A percentile compares a stretch with the other conserved stretches of the same genome.
Evolutionary conservation across 345 rosid genomes (phyloP).

Genomic region (Laguncularia racemosa): DNA sequence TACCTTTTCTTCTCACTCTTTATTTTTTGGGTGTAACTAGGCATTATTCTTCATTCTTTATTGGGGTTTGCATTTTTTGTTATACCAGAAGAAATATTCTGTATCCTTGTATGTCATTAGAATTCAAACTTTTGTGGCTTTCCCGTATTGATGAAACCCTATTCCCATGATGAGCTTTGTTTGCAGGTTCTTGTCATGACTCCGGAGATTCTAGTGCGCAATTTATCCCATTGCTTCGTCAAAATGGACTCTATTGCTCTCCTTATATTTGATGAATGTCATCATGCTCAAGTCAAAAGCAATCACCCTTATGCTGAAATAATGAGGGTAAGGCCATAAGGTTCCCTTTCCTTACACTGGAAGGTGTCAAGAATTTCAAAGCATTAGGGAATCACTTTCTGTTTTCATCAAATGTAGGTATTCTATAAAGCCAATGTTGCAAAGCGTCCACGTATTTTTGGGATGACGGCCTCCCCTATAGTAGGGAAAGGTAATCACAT

Average conservation of each 20-base stretch:
- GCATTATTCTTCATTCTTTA: too few relatives aligned
- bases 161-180: conserved; percentile 4
- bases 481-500: conserved; percentile 73
- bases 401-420: conserved; percentile 30
- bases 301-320: conserved; percentile 87
- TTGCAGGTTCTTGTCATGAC: conserved; percentile 93
- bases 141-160: too few relatives aligned
- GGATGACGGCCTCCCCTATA: conserved; percentile 97
- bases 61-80: too few relatives aligned
- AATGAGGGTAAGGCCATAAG: conserved; percentile 57
- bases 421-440: conserved; percentile 46
- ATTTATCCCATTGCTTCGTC: conserved; percentile 82
- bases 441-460: conserved; percentile 77
- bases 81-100: too few relatives aligned
- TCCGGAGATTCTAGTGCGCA: conserved; percentile 61
- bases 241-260: conserved; percentile 84
- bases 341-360: conserved; percentile 17
- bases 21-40: too few relatives aligned
- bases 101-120: too few relatives aligned
- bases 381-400: too few relatives aligned
- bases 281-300: conserved; percentile 84
- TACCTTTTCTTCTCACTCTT: too few relatives aligned
- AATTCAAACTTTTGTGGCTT: too few relatives aligned
- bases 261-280: conserved; percentile 89
- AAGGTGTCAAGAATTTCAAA: too few relatives aligned